A percentile compares a stretch with the other conserved stretches of the same genome.
These are phyloP conservation scores for Globisporangium nunn DNA, from an alignment of 352 stramenopile species.

Conservation along the genomic window DNA sequence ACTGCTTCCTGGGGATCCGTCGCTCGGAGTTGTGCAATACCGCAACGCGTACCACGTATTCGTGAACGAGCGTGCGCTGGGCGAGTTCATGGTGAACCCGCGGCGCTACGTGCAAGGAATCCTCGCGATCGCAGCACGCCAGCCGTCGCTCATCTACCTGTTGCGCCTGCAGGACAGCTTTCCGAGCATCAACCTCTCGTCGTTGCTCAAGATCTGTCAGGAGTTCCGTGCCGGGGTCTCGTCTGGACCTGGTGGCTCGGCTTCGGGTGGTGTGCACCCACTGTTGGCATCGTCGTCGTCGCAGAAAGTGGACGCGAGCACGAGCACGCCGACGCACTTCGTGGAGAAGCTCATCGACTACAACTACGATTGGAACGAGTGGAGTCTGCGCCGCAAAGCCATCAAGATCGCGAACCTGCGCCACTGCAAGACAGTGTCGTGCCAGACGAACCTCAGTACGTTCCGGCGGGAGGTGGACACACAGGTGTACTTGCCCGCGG, in stretches of 20 bases:
- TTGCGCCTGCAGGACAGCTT: conserved; percentile 85
- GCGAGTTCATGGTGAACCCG: conserved; percentile 87
- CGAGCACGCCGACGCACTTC: conserved; percentile 89
- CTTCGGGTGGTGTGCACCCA: conserved; percentile 37
- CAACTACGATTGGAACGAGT: conserved; percentile 94
- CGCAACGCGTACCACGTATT: conserved; percentile 90
- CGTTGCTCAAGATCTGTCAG: conserved; percentile 60
- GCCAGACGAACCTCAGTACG: conserved; percentile 86
- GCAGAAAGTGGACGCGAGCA: conserved; percentile 83
- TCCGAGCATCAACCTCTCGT: conserved; percentile 60
- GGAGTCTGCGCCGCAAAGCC: conserved; percentile 84
- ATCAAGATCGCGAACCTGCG: conserved; percentile 90
- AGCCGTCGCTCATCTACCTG: conserved; percentile 90
- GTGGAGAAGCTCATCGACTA: conserved; percentile 88
- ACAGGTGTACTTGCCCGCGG: conserved; percentile 75
- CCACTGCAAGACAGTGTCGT: conserved; percentile 83
- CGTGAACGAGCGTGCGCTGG: conserved; percentile 83
- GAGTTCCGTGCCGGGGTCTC: conserved; percentile 19
- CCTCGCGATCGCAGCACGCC: conserved; percentile 50
- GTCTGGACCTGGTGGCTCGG: conserved; percentile 14
- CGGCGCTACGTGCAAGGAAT: conserved; percentile 70
- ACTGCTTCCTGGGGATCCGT: conserved; percentile 88
- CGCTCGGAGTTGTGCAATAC: conserved; percentile 88
- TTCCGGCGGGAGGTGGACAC: conserved; percentile 85
- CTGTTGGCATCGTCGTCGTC: conserved; percentile 38